Evolutionary conservation across 2,329 filamentous ascomycete species (phyloP).

Genomic region (Davidsoniella neocaledoniae): DNA sequence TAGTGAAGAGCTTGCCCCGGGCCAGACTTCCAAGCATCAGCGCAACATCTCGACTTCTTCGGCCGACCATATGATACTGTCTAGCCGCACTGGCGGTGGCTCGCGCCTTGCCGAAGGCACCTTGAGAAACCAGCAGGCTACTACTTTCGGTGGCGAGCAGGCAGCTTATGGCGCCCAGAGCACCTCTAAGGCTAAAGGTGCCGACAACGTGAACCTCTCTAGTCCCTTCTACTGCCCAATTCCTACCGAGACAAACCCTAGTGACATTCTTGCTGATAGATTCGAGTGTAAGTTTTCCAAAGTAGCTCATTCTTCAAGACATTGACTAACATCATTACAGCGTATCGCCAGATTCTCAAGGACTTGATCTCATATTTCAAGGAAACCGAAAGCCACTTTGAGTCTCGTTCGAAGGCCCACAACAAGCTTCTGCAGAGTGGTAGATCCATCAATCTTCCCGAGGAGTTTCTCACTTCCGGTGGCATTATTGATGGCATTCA

Average conservation of each 20-base stretch:
- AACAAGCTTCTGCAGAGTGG: slow-evolving; percentile 70
- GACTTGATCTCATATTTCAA: slow-evolving; percentile 88
- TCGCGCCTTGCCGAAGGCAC: slow-evolving; percentile 6
- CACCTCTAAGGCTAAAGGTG: not conserved
- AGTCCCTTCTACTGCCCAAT: slow-evolving; percentile 84
- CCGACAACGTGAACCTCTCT: slow-evolving; percentile 20
- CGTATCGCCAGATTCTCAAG: slow-evolving; percentile 90
- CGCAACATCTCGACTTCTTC: slow-evolving; percentile 9
- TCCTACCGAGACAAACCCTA: slow-evolving; percentile 72
- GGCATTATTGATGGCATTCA: slow-evolving; percentile 80
- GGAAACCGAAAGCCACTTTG: slow-evolving; percentile 80
- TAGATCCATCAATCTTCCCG: slow-evolving; percentile 60
- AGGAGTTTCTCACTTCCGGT: slow-evolving; percentile 59
- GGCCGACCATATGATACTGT: slow-evolving; percentile 11
- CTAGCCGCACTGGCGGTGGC: slow-evolving; percentile 2
- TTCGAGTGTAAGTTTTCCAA: slow-evolving; percentile 55
- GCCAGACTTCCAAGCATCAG: slow-evolving; percentile 3
- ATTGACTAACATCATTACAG: slow-evolving; percentile 26
- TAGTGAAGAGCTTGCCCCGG: not conserved
- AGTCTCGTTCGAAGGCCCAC: slow-evolving; percentile 65
- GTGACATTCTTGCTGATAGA: slow-evolving; percentile 68
- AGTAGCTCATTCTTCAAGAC: not conserved
- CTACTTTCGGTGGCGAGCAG: not conserved
- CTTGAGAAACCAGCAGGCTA: slow-evolving; percentile 3
- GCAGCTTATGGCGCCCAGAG: not conserved